A percentile compares a stretch with the other conserved stretches of the same genome.
phyloP scores from a whole-genome alignment of 305 asterid species.

The Fraxinus sp. region DNA sequence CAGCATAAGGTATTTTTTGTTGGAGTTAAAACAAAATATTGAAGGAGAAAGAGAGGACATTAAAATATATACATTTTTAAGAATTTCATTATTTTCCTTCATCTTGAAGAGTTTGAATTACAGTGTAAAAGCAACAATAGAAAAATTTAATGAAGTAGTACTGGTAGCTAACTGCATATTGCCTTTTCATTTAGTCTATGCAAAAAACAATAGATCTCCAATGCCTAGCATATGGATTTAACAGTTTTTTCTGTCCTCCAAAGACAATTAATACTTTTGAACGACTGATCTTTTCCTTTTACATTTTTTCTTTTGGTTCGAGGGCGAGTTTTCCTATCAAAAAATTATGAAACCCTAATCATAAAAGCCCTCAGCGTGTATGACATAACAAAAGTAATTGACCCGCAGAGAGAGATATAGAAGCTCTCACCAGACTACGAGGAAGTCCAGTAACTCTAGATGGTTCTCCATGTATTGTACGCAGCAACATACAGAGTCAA shows the following conservation, averaged over 20 bases:
- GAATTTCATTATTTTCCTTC: neutral
- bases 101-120: neutral
- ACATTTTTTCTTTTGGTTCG: neutral
- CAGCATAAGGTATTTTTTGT: neutral
- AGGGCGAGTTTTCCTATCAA: neutral
- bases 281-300: neutral
- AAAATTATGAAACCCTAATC: neutral
- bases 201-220: neutral
- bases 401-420: slow-evolving; percentile 9
- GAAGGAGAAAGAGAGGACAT: neutral
- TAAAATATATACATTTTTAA: neutral
- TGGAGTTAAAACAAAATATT: neutral
- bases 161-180: neutral
- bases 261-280: neutral
- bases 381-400: neutral
- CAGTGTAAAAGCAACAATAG: neutral
- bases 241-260: neutral
- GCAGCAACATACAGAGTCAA: slow-evolving; percentile 64
- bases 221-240: neutral
- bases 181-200: neutral
- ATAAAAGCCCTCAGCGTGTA: neutral
- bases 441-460: slow-evolving; percentile 91
- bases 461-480: slow-evolving; percentile 87
- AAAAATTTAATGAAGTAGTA: neutral
- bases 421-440: slow-evolving; percentile 75